Percentiles rank a stretch among this genome's conserved stretches.
Conservation (phyloP, 2,329 filamentous ascomycete genomes). For the Cercospora beticola region DNA sequence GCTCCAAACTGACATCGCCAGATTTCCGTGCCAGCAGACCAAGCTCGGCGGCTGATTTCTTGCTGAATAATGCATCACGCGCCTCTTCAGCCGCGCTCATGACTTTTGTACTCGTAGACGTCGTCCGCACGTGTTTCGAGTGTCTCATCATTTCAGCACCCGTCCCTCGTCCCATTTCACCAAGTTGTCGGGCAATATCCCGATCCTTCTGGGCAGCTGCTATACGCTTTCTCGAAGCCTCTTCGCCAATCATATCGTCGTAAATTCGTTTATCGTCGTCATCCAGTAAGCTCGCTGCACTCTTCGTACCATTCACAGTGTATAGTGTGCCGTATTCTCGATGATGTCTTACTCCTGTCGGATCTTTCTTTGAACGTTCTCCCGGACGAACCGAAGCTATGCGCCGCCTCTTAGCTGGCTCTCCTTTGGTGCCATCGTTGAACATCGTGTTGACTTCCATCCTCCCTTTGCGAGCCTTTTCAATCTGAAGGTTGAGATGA, state of each 20-base stretch:
- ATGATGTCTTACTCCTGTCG: conserved; percentile 52
- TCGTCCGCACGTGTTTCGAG: conserved; percentile 24
- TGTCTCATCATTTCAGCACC: conserved; percentile 69
- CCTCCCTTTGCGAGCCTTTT: conserved; percentile 65
- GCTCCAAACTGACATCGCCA: conserved; percentile 43
- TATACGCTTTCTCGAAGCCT: conserved; percentile 64
- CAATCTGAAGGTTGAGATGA: conserved; percentile 79
- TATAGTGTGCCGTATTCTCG: conserved; percentile 55
- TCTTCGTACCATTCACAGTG: conserved; percentile 42
- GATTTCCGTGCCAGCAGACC: conserved; percentile 49
- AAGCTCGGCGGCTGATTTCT: conserved; percentile 38
- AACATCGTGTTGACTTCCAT: conserved; percentile 76
- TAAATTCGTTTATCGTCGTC: conserved; percentile 57
- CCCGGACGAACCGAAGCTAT: conserved; percentile 16
- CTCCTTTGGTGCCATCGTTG: conserved; percentile 18
- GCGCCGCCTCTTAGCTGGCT: conserved; percentile 15
- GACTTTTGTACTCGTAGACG: conserved; percentile 19
- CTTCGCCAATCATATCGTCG: conserved; percentile 56
- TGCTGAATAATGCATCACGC: conserved; percentile 28
- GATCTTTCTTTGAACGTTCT: conserved; percentile 30
- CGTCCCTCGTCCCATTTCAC: conserved; percentile 62
- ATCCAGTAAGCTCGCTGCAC: conserved; percentile 64
- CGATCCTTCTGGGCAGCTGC: conserved; percentile 69
- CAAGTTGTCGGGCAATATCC: conserved; percentile 68
- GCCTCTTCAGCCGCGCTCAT: conserved; percentile 19